Conservation (phyloP, 352 stramenopile species). For the Phytophthora sp. region DNA sequence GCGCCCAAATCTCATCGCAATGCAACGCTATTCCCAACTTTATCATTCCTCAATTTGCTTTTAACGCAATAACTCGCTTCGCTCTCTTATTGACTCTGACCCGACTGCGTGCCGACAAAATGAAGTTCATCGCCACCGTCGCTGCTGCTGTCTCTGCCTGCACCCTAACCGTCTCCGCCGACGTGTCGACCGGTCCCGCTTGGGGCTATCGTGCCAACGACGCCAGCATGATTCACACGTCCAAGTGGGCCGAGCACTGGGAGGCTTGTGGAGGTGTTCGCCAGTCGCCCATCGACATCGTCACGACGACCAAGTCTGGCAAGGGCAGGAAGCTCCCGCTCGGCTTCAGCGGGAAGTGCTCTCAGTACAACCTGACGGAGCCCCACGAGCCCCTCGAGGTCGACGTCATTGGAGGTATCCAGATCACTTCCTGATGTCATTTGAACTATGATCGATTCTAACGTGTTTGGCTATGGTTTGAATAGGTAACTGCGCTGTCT, state of each 20-base stretch:
- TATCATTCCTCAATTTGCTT: conserved; percentile 30
- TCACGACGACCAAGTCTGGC: not conserved
- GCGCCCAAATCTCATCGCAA: conserved; percentile 5
- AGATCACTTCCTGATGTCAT: too few relatives aligned
- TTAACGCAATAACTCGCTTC: conserved; percentile 24
- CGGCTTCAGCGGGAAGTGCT: conserved; percentile 28
- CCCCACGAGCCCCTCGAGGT: conserved; percentile 31
- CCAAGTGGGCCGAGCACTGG: conserved; percentile 27
- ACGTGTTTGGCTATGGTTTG: too few relatives aligned
- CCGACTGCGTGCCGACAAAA: conserved; percentile 16
- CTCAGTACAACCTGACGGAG: conserved; percentile 28
- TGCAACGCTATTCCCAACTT: conserved; percentile 3
- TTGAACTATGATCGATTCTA: too few relatives aligned
- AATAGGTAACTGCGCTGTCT: conserved; percentile 28
- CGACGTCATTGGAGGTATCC: conserved; percentile 27
- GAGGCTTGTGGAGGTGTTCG: conserved; percentile 22
- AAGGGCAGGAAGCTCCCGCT: conserved; percentile 18
- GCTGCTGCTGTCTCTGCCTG: conserved; percentile 9
- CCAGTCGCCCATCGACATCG: conserved; percentile 41
- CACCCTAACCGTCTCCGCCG: conserved; percentile 11
- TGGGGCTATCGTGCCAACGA: conserved; percentile 36
- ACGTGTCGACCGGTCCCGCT: not conserved
- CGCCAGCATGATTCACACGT: conserved; percentile 17
- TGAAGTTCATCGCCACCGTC: conserved; percentile 26
- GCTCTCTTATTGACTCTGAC: conserved; percentile 15